phyloP scores from a whole-genome alignment of 2,329 filamentous ascomycete genomes.

The Fusarium azukiicola region DNA sequence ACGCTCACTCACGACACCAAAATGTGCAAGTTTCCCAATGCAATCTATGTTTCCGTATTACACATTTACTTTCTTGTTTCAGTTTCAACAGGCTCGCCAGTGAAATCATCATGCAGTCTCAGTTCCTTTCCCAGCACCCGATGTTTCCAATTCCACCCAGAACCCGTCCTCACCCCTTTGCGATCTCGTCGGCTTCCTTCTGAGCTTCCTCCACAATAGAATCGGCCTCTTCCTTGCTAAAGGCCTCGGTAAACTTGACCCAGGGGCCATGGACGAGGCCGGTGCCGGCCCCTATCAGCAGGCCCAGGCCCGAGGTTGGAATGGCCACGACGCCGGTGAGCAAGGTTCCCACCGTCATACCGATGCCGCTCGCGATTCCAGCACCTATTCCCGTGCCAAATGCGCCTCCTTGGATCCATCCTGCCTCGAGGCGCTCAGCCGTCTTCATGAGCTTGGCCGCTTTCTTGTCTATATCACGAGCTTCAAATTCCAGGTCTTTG shows the following conservation, averaged over 20 bases:
- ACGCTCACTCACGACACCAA: background rate
- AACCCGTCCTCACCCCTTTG: constrained; percentile 6
- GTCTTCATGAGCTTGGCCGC: constrained; percentile 51
- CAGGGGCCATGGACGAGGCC: constrained; percentile 46
- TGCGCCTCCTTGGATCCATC: constrained; percentile 50
- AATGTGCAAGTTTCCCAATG: background rate
- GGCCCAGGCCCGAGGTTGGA: constrained; percentile 43
- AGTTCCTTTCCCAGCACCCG: background rate
- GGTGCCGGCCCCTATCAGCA: constrained; percentile 47
- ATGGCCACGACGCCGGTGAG: constrained; percentile 48
- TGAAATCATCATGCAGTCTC: background rate
- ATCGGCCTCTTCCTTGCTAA: constrained; percentile 46
- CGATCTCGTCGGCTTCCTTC: constrained; percentile 46
- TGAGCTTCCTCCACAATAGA: constrained; percentile 44
- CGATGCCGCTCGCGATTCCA: constrained; percentile 49
- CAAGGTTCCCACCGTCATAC: constrained; percentile 40
- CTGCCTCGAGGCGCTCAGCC: constrained; percentile 43
- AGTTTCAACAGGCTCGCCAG: background rate
- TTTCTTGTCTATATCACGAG: constrained; percentile 45
- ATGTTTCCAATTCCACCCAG: background rate
- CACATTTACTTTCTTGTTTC: background rate
- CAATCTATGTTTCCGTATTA: background rate
- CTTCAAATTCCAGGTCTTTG: constrained; percentile 39
- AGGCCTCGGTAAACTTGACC: constrained; percentile 49
- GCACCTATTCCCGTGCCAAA: constrained; percentile 47